Evolutionary conservation across 768 basidiomycete species (phyloP).

Genomic region (Termitomyces titanicus): DNA sequence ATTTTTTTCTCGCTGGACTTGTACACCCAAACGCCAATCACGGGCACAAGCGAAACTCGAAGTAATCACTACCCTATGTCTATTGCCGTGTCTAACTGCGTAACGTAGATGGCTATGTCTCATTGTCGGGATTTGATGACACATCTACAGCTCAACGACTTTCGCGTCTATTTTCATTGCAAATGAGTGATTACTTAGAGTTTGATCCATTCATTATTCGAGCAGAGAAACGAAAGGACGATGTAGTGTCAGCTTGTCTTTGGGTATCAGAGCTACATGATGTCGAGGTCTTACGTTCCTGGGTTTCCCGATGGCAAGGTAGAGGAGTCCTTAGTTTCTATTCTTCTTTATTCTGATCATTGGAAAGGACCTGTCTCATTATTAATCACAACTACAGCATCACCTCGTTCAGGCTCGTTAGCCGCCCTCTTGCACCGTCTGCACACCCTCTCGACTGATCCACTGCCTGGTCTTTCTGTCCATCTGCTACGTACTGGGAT

Average conservation of each 20-base stretch:
- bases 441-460: constrained; percentile 17
- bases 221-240: constrained; percentile 11
- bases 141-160: constrained; percentile 29
- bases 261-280: constrained; percentile 38
- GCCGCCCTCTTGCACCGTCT: constrained; percentile 23
- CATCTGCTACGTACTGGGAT: constrained; percentile 46
- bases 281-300: constrained; percentile 29
- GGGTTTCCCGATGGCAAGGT: constrained; percentile 45
- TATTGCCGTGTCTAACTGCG: neutral
- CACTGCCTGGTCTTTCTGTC: constrained; percentile 29
- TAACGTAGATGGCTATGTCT: constrained; percentile 1
- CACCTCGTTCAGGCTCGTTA: constrained; percentile 21
- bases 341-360: neutral
- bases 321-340: neutral
- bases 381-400: constrained; percentile 34
- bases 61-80: neutral
- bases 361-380: constrained; percentile 46
- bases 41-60: neutral
- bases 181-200: constrained; percentile 16
- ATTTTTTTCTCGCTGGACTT: constrained; percentile 31
- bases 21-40: constrained; percentile 17
- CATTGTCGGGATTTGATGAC: constrained; percentile 21
- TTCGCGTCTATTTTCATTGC: constrained; percentile 31
- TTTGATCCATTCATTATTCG: constrained; percentile 35
- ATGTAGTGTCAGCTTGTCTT: constrained; percentile 42